phyloP scores from a whole-genome alignment of 2,329 filamentous ascomycete species.

The Beauveria brongniartii region DNA sequence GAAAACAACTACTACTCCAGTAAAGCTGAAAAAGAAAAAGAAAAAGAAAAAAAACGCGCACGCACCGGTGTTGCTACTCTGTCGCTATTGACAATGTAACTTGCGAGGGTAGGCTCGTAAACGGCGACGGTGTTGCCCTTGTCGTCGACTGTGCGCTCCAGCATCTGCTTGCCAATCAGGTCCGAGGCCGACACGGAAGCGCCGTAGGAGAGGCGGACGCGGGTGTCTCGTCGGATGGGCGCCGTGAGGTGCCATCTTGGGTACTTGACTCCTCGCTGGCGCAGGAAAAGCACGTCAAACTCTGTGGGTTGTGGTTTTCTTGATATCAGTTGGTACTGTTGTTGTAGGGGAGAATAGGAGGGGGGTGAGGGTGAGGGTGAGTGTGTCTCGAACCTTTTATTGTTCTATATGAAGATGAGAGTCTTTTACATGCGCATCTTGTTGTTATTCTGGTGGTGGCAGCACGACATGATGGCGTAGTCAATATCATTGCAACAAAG shows the following conservation, averaged over 20 bases:
- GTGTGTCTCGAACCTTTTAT: constrained; percentile 16
- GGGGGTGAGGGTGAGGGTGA: too few species aligned
- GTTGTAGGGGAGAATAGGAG: too few species aligned
- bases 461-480: background rate
- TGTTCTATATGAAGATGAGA: background rate
- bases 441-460: too few species aligned
- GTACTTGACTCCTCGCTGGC: constrained; percentile 27
- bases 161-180: constrained; percentile 55
- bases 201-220: constrained; percentile 33
- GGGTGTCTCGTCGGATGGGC: constrained; percentile 24
- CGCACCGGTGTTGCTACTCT: constrained; percentile 61
- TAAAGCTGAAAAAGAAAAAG: too few species aligned
- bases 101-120: constrained; percentile 59
- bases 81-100: constrained; percentile 61
- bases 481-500: background rate
- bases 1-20: too few species aligned
- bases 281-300: constrained; percentile 32
- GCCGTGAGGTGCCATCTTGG: constrained; percentile 31
- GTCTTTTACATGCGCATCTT: background rate
- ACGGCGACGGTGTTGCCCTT: constrained; percentile 45
- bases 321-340: too few species aligned
- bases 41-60: too few species aligned
- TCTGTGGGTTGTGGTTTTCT: constrained; percentile 18
- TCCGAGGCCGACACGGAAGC: constrained; percentile 41
- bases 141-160: constrained; percentile 50